Percentiles rank a stretch among this genome's conserved stretches.
phyloP scores from a whole-genome alignment of 352 stramenopile genomes.

The Porosira glacialis region DNA sequence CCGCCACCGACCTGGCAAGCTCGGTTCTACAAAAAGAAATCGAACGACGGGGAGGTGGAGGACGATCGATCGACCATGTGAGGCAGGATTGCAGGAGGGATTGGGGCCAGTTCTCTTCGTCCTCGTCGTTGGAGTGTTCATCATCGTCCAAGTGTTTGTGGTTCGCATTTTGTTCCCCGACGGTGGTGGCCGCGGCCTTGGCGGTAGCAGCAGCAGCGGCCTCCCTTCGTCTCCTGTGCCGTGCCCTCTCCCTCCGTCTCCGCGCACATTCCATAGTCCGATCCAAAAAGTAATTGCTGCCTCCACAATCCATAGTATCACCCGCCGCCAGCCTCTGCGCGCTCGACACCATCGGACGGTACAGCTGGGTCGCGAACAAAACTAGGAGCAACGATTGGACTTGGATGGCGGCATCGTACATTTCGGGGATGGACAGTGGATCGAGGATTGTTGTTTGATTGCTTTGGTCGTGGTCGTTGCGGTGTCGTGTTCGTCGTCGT shows the following conservation, averaged over 20 bases:
- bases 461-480: no score
- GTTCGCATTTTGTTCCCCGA: no score
- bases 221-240: no score
- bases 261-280: constrained; percentile 42
- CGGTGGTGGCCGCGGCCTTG: no score
- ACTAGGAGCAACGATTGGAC: constrained; percentile 64
- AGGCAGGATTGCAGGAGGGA: constrained; percentile 54
- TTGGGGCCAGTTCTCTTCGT: no score
- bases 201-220: no score
- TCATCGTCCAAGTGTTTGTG: no score
- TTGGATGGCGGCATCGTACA: constrained; percentile 71
- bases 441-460: constrained; percentile 13
- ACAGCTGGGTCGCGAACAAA: constrained; percentile 71
- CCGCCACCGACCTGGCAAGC: constrained; percentile 55
- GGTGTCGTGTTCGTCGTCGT: no score
- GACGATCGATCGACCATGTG: constrained; percentile 58
- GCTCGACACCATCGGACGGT: constrained; percentile 69
- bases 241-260: constrained; percentile 22
- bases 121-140: no score
- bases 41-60: constrained; percentile 53
- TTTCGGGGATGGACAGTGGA: constrained; percentile 53
- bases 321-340: constrained; percentile 26
- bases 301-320: constrained; percentile 10
- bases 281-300: constrained; percentile 42
- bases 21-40: constrained; percentile 62